A percentile compares a stretch with the other conserved stretches of the same genome.
These are phyloP conservation scores for Arbutus unedo DNA, from an alignment of 148 eudicot species.

Conservation along the genomic window DNA sequence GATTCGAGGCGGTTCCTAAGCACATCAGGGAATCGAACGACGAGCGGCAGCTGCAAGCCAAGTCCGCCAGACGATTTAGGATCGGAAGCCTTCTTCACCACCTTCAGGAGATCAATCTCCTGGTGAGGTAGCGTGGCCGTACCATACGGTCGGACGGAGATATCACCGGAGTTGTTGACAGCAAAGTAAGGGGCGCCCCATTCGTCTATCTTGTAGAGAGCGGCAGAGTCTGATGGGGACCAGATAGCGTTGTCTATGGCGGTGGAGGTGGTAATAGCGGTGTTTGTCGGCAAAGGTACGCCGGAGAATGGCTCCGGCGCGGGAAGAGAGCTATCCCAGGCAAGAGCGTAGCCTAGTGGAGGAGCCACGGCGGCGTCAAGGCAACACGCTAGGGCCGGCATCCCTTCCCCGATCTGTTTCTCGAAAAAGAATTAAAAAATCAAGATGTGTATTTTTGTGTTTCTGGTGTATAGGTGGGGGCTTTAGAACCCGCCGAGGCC, in stretches of 20 bases:
- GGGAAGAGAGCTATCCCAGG: constrained; percentile 51
- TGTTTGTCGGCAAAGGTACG: constrained; percentile 34
- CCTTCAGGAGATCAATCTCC: constrained; percentile 75
- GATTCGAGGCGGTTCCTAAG: constrained; percentile 69
- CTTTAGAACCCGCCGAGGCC: constrained; percentile 99
- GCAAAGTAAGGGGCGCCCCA: constrained; percentile 89
- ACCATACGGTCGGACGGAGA: constrained; percentile 57
- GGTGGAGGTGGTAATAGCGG: constrained; percentile 14
- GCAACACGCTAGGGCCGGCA: constrained; percentile 67
- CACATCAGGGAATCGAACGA: constrained; percentile 80
- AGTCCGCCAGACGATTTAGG: constrained; percentile 58
- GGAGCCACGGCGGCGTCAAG: constrained; percentile 47
- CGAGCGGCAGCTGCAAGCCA: constrained; percentile 67
- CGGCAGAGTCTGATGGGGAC: constrained; percentile 54
- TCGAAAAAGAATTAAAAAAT: constrained; percentile 32
- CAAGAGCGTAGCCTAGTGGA: constrained; percentile 32
- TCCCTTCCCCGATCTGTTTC: constrained; percentile 60
- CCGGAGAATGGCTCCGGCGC: constrained; percentile 47
- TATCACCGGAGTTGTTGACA: constrained; percentile 64
- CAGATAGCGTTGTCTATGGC: constrained; percentile 29
- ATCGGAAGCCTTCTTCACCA: constrained; percentile 77
- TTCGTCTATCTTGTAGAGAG: constrained; percentile 55
- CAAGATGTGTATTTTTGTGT: not conserved
- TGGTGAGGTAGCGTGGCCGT: constrained; percentile 60
- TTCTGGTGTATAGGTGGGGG: constrained; percentile 57